phyloP scores from a whole-genome alignment of 768 basidiomycete species.

The Postia placenta region DNA sequence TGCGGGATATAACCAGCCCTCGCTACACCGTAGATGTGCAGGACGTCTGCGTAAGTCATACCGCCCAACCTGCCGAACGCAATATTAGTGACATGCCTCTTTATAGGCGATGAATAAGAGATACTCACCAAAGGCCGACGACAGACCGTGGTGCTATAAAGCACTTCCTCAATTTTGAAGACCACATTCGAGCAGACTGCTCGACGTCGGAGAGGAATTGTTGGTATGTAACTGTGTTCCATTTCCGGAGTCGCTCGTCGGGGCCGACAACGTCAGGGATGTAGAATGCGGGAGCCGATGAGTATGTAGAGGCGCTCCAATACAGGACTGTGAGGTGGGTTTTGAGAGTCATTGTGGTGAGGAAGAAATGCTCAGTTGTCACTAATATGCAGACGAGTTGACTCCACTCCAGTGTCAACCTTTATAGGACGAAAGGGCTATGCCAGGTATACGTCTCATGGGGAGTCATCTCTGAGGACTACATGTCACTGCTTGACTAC shows the following conservation, averaged over 20 bases:
- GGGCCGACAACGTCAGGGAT: slow-evolving; percentile 40
- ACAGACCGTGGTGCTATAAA: slow-evolving; percentile 46
- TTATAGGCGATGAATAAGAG: too few relatives aligned
- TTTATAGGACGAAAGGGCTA: background rate
- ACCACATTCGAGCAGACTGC: slow-evolving; percentile 56
- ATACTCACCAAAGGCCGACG: slow-evolving; percentile 62
- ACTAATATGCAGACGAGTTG: background rate
- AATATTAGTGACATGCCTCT: slow-evolving; percentile 3
- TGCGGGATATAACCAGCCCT: slow-evolving; percentile 71
- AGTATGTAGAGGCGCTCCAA: slow-evolving; percentile 38
- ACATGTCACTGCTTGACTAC: background rate
- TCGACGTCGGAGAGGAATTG: slow-evolving; percentile 61
- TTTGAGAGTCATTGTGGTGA: slow-evolving; percentile 13
- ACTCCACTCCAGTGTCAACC: background rate
- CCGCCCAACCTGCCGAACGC: slow-evolving; percentile 52
- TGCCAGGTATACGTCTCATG: background rate
- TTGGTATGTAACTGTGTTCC: slow-evolving; percentile 54
- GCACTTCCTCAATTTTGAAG: slow-evolving; percentile 33
- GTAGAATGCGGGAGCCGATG: slow-evolving; percentile 50
- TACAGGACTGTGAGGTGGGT: slow-evolving; percentile 61
- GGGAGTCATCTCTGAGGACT: background rate
- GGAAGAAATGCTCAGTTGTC: background rate
- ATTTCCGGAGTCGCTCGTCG: slow-evolving; percentile 37
- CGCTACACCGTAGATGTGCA: slow-evolving; percentile 68
- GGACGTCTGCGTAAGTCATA: slow-evolving; percentile 59